Percentiles rank a stretch among this genome's conserved stretches.
phyloP scores from a whole-genome alignment of 148 eudicot species.

The Suaeda aralocaspica region DNA sequence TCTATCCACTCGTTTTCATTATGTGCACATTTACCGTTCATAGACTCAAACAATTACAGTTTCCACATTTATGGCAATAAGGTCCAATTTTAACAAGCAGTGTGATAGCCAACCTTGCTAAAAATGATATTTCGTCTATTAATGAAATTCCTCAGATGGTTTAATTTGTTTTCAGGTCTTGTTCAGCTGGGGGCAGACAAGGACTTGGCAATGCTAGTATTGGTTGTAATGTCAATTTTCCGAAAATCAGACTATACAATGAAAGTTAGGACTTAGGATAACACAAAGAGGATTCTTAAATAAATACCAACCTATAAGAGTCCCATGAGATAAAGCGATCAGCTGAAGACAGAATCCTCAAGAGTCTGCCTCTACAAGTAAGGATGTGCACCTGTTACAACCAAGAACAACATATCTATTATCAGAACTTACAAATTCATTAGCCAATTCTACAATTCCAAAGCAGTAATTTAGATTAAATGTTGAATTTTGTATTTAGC shows the following conservation, averaged over 20 bases:
- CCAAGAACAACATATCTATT: background rate
- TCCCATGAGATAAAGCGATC: background rate
- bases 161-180: background rate
- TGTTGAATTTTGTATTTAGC: background rate
- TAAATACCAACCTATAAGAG: constrained; percentile 6
- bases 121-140: background rate
- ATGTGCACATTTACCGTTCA: background rate
- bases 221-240: background rate
- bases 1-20: background rate
- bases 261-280: background rate
- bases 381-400: too few species aligned
- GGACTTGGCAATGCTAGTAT: background rate
- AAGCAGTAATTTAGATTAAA: background rate
- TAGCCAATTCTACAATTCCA: background rate
- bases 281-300: too few species aligned
- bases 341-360: background rate
- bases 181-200: background rate
- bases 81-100: background rate
- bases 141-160: background rate
- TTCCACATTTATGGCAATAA: background rate
- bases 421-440: background rate
- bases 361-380: background rate
- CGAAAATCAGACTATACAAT: background rate
- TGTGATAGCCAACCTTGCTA: background rate
- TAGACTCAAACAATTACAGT: background rate